Conservation (phyloP, 257 asterid genomes). For the Fraxinus pennsylvanica region DNA sequence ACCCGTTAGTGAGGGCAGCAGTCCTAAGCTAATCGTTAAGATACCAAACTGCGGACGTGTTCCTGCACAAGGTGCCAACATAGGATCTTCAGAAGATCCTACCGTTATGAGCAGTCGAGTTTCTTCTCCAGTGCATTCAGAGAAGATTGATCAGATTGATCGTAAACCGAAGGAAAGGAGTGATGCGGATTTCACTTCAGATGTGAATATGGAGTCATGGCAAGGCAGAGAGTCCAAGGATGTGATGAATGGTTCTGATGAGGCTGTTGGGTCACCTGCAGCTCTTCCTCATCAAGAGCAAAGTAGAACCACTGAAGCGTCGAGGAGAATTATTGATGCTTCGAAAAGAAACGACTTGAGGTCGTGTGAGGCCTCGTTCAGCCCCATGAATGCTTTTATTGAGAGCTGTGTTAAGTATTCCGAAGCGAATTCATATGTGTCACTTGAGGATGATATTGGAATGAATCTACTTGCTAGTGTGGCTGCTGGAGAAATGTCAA, state of each 20-base stretch:
- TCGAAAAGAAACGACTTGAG: constrained; percentile 30
- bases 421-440: constrained; percentile 43
- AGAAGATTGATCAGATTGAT: constrained; percentile 40
- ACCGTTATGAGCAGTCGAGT: constrained; percentile 37
- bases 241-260: constrained; percentile 32
- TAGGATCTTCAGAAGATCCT: constrained; percentile 44
- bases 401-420: constrained; percentile 62
- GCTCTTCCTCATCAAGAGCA: constrained; percentile 34
- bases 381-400: constrained; percentile 63
- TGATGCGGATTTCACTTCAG: constrained; percentile 26
- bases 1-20: constrained; percentile 32
- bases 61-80: constrained; percentile 43
- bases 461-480: constrained; percentile 73
- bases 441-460: constrained; percentile 54
- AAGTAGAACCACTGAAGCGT: constrained; percentile 29
- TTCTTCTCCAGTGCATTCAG: constrained; percentile 47
- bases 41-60: constrained; percentile 34
- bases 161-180: constrained; percentile 33
- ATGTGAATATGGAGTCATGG: constrained; percentile 35
- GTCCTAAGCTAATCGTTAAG: constrained; percentile 47
- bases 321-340: constrained; percentile 30
- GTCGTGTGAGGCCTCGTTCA: constrained; percentile 37
- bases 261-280: constrained; percentile 40
- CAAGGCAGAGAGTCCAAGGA: constrained; percentile 34
- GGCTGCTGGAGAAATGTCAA: constrained; percentile 59